phyloP scores from a whole-genome alignment of 2,329 filamentous ascomycete genomes.

The Albophoma yamanashiensis region DNA sequence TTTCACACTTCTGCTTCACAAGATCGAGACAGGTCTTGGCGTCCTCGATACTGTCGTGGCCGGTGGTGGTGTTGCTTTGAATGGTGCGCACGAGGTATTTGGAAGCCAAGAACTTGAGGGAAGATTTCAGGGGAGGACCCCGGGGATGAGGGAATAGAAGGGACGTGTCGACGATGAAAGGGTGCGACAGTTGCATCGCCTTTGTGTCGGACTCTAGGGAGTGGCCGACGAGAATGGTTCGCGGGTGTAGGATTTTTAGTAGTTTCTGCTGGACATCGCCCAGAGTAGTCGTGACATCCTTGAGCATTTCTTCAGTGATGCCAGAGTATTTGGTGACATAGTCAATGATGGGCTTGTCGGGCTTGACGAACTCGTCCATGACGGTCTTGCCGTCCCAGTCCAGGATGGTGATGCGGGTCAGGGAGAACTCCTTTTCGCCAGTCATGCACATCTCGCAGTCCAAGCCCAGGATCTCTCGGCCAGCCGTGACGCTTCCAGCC shows the following conservation, averaged over 20 bases:
- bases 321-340: constrained; percentile 90
- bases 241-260: constrained; percentile 58
- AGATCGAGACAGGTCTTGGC: constrained; percentile 85
- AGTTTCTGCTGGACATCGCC: constrained; percentile 72
- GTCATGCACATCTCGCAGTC: constrained; percentile 99
- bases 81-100: constrained; percentile 83
- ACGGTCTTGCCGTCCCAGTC: constrained; percentile 75
- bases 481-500: constrained; percentile 72
- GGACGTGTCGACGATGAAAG: constrained; percentile 86
- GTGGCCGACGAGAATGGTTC: constrained; percentile 68
- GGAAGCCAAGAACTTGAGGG: constrained; percentile 78
- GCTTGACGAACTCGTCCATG: constrained; percentile 87
- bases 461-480: constrained; percentile 66
- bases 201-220: constrained; percentile 76
- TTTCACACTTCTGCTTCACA: constrained; percentile 91
- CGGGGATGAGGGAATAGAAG: constrained; percentile 84
- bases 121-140: constrained; percentile 80
- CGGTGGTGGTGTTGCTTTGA: constrained; percentile 63
- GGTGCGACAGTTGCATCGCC: constrained; percentile 77
- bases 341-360: constrained; percentile 75
- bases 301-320: constrained; percentile 79
- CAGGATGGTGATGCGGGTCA: constrained; percentile 82
- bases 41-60: constrained; percentile 90
- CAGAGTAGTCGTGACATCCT: constrained; percentile 72
- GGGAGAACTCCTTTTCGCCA: constrained; percentile 64